A percentile compares a stretch with the other conserved stretches of the same genome.
Evolutionary conservation across 805 yeast species (phyloP).

Genomic region (Kodamaea kakaduensis): DNA sequence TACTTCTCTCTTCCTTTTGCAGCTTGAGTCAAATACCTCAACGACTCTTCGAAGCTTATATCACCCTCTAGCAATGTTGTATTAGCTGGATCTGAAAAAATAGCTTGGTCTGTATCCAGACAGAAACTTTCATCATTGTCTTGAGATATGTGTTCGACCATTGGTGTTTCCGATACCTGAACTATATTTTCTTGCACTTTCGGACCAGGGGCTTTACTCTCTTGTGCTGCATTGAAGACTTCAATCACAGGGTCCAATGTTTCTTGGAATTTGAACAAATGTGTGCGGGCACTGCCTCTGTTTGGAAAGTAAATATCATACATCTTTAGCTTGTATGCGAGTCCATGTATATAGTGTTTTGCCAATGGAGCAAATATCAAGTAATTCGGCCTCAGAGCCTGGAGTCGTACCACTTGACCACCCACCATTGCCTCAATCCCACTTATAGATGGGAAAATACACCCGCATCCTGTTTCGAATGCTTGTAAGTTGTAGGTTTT

Average conservation of each 20-base stretch:
- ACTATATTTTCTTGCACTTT: too few relatives aligned
- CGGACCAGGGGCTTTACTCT: too few relatives aligned
- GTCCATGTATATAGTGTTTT: neutral
- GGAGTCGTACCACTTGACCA: neutral
- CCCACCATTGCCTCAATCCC: neutral
- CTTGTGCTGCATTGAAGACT: too few relatives aligned
- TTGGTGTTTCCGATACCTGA: too few relatives aligned
- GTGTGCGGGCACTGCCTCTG: too few relatives aligned
- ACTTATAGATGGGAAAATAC: neutral
- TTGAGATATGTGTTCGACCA: too few relatives aligned
- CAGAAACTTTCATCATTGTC: too few relatives aligned
- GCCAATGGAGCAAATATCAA: conserved; percentile 1
- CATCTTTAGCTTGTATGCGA: neutral
- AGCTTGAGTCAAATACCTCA: neutral
- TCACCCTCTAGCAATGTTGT: neutral
- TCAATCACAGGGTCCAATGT: too few relatives aligned
- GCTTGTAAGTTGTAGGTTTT: neutral
- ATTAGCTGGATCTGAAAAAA: too few relatives aligned
- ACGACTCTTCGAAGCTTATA: conserved; percentile 1
- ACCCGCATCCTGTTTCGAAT: neutral
- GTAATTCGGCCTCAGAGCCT: neutral
- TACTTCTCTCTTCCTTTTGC: too few relatives aligned
- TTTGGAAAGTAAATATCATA: neutral
- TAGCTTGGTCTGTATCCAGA: too few relatives aligned
- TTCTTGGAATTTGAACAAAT: too few relatives aligned